Percentiles rank a stretch among this genome's conserved stretches.
phyloP scores from a whole-genome alignment of 2,329 filamentous ascomycete genomes.

The Penicillium sp. region DNA sequence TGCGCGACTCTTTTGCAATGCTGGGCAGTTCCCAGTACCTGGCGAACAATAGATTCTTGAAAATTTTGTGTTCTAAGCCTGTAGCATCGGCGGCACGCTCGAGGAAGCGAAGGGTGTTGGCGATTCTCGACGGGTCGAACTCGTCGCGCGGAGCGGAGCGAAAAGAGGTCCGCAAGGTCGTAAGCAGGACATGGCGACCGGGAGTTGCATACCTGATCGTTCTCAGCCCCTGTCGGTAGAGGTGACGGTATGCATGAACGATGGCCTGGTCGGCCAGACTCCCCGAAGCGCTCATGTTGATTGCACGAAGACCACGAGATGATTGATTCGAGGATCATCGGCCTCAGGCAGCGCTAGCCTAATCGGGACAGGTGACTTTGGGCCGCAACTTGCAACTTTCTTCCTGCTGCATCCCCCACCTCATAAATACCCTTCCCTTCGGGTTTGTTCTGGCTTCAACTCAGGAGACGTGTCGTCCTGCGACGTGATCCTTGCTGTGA shows the following conservation, averaged over 20 bases:
- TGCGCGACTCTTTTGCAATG: conserved; percentile 29
- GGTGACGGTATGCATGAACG: conserved; percentile 56
- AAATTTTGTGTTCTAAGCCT: conserved; percentile 48
- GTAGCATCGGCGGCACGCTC: conserved; percentile 38
- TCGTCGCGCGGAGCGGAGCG: conserved; percentile 35
- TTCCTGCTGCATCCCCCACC: conserved; percentile 2
- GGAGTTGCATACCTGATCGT: conserved; percentile 59
- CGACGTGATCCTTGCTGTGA: not conserved
- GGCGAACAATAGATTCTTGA: conserved; percentile 46
- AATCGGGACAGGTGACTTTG: conserved; percentile 24
- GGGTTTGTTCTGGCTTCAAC: not conserved
- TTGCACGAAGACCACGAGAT: conserved; percentile 6
- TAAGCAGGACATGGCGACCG: conserved; percentile 53
- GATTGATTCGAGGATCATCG: conserved; percentile 2
- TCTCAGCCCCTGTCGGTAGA: conserved; percentile 54
- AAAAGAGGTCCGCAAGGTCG: conserved; percentile 45
- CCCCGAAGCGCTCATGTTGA: conserved; percentile 8
- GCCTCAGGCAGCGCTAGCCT: conserved; percentile 26
- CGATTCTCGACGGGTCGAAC: conserved; percentile 41
- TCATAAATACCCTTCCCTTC: not conserved
- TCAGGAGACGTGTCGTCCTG: conserved; percentile 1
- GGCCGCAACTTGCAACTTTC: conserved; percentile 22
- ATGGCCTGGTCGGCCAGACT: conserved; percentile 32
- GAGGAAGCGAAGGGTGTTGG: conserved; percentile 49
- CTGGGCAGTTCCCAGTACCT: conserved; percentile 44